A percentile compares a stretch with the other conserved stretches of the same genome.
These are phyloP conservation scores for Nakazawaea peltata DNA, from an alignment of 805 yeast species.

Conservation along the genomic window DNA sequence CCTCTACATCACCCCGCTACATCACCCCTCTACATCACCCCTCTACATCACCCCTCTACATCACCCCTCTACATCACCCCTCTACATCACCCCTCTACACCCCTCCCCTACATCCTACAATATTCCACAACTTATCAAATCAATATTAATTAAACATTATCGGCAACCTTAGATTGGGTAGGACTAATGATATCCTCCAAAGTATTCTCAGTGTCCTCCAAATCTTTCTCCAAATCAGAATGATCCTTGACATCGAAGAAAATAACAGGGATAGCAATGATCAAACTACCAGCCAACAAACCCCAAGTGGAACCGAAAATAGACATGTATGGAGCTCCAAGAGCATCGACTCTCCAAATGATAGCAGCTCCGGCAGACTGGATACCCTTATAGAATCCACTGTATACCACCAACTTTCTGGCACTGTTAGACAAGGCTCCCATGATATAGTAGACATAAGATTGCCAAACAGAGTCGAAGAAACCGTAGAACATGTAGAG, in stretches of 20 bases:
- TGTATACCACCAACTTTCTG: constrained; percentile 45
- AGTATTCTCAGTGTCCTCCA: constrained; percentile 13
- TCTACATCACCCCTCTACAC: too few relatives aligned
- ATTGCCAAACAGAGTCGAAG: constrained; percentile 54
- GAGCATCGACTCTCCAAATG: constrained; percentile 49
- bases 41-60: too few relatives aligned
- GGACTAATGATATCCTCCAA: constrained; percentile 12
- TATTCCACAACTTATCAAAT: too few relatives aligned
- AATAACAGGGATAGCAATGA: constrained; percentile 40
- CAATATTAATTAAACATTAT: too few relatives aligned
- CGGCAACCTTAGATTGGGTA: constrained; percentile 5
- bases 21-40: too few relatives aligned
- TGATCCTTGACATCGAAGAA: constrained; percentile 35
- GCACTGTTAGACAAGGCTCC: constrained; percentile 54
- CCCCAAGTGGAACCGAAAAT: constrained; percentile 48
- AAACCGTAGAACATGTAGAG: constrained; percentile 55
- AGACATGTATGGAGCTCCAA: constrained; percentile 25
- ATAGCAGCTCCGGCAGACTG: constrained; percentile 61
- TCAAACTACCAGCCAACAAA: constrained; percentile 35
- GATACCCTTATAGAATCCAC: constrained; percentile 56
- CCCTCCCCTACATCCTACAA: too few relatives aligned
- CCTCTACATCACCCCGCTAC: too few relatives aligned
- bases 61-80: too few relatives aligned
- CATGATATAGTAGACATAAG: constrained; percentile 48
- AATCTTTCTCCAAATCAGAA: constrained; percentile 24